A percentile compares a stretch with the other conserved stretches of the same genome.
Conservation (phyloP, 2,329 filamentous ascomycete genomes). For the Exophiala alcalophila region DNA sequence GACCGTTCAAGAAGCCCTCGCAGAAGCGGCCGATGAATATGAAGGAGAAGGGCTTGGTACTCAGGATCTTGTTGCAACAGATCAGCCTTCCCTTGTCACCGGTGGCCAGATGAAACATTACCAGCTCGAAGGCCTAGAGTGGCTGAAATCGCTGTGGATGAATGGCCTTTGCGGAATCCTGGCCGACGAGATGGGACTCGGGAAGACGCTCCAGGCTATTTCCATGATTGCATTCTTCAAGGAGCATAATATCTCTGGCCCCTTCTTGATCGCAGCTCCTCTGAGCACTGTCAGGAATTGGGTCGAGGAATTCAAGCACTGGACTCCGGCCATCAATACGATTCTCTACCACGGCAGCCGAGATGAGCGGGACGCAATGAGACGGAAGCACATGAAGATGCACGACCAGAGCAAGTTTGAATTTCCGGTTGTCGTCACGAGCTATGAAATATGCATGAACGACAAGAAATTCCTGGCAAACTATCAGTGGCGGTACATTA, state of each 20-base stretch:
- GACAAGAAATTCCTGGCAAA: constrained; percentile 77
- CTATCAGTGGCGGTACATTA: constrained; percentile 95
- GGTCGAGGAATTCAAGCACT: constrained; percentile 89
- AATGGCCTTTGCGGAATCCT: constrained; percentile 90
- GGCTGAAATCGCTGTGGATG: constrained; percentile 80
- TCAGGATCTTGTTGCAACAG: constrained; percentile 71
- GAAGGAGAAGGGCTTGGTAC: constrained; percentile 60
- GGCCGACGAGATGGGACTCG: constrained; percentile 91
- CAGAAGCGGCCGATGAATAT: constrained; percentile 57
- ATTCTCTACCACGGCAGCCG: constrained; percentile 88
- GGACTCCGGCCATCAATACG: constrained; percentile 85
- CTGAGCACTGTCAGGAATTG: constrained; percentile 92
- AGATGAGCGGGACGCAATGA: constrained; percentile 71
- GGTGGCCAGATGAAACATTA: constrained; percentile 92
- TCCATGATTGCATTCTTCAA: constrained; percentile 81
- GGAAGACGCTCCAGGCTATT: constrained; percentile 90
- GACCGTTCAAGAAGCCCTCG: constrained; percentile 56
- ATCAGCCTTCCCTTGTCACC: constrained; percentile 79
- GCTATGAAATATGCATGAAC: constrained; percentile 92
- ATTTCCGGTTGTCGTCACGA: constrained; percentile 91
- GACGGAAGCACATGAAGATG: constrained; percentile 65
- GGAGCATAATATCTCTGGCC: constrained; percentile 82
- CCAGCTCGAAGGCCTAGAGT: constrained; percentile 89
- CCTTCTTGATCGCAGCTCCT: constrained; percentile 86
- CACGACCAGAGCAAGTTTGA: constrained; percentile 63